Evolutionary conservation across 1,284 basidiomycete species (phyloP).

Genomic region (Pterulicium gracile): DNA sequence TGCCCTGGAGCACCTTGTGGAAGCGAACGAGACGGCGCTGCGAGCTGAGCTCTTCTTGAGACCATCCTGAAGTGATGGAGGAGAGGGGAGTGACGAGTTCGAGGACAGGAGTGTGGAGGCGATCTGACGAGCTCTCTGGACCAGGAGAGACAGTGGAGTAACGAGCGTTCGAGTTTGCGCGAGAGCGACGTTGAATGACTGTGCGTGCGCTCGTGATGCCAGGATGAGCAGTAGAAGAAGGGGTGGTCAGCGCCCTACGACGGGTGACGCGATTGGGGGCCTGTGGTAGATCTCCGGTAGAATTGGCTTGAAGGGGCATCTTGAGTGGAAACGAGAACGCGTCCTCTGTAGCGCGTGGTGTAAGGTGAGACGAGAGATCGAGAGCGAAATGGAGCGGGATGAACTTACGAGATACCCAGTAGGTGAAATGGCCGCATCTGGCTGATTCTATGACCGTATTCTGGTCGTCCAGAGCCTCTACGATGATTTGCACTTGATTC

Average conservation of each 20-base stretch:
- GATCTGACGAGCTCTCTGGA: conserved; percentile 18
- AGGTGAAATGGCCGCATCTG: conserved; percentile 65
- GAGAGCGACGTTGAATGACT: conserved; percentile 24
- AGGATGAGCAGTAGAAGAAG: background rate
- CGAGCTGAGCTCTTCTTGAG: conserved; percentile 39
- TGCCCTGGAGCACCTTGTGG: conserved; percentile 47
- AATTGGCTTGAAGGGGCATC: background rate
- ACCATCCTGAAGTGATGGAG: conserved; percentile 43
- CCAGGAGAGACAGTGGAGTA: conserved; percentile 20
- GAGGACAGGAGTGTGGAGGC: conserved; percentile 40
- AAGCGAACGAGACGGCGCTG: conserved; percentile 69
- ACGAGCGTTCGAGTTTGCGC: conserved; percentile 32
- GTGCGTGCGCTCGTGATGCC: background rate
- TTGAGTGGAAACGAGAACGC: background rate
- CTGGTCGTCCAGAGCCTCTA: conserved; percentile 49
- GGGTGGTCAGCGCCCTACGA: background rate
- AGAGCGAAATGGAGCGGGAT: conserved; percentile 2
- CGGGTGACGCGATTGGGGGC: background rate
- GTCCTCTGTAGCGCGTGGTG: conserved; percentile 4
- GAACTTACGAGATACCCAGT: conserved; percentile 36
- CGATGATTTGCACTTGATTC: conserved; percentile 39
- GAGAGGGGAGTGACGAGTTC: conserved; percentile 46
- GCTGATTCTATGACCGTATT: conserved; percentile 48
- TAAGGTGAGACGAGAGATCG: conserved; percentile 3
- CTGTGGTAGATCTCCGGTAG: background rate